phyloP scores from a whole-genome alignment of 2,329 filamentous ascomycete genomes.

The Calonectria henricotiae region DNA sequence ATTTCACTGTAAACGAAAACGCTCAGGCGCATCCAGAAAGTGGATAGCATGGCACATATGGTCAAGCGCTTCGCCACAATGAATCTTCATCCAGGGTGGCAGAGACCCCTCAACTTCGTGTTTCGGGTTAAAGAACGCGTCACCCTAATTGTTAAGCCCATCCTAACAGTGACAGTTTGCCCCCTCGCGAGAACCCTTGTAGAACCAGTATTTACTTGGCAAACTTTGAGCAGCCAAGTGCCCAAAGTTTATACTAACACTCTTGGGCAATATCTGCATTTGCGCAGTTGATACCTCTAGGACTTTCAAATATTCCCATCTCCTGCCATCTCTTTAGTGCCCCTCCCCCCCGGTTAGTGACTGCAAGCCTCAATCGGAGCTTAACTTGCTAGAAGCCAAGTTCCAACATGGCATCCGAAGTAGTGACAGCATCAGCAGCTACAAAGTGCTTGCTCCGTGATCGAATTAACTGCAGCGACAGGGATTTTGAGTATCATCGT shows the following conservation, averaged over 20 bases:
- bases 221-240: not conserved
- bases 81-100: constrained; percentile 13
- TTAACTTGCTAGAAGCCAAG: too few species aligned
- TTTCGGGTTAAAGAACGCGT: constrained; percentile 26
- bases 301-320: not conserved
- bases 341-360: not conserved
- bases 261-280: not conserved
- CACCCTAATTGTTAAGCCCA: not conserved
- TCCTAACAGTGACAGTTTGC: not conserved
- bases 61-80: constrained; percentile 33
- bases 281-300: not conserved
- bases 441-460: too few species aligned
- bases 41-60: constrained; percentile 25
- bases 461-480: not conserved
- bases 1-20: constrained; percentile 18
- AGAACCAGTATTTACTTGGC: not conserved
- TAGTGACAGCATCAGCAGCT: not conserved
- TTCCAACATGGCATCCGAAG: not conserved
- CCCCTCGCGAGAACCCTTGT: not conserved
- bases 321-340: not conserved
- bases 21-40: constrained; percentile 19
- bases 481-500: not conserved
- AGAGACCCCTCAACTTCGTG: constrained; percentile 4
- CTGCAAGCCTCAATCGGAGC: not conserved
- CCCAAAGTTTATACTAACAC: not conserved